Conservation (phyloP, 2,329 filamentous ascomycete species). For the Aspergillus fumigatiaffinis region DNA sequence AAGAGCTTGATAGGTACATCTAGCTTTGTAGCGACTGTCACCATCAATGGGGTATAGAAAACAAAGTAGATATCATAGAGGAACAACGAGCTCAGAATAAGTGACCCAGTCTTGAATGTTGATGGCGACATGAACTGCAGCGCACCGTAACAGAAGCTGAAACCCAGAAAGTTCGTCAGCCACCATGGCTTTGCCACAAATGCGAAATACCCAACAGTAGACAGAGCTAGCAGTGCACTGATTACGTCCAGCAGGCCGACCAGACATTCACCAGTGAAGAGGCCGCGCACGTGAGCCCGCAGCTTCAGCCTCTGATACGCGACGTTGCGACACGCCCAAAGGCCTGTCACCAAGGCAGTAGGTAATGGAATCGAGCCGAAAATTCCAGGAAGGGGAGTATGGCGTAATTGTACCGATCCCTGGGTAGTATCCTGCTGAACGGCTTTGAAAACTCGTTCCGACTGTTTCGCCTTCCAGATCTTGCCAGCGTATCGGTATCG, state of each 20-base stretch:
- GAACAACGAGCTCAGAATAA: slow-evolving; percentile 76
- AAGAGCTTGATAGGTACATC: slow-evolving; percentile 92
- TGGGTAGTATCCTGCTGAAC: slow-evolving; percentile 6
- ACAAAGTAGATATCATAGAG: slow-evolving; percentile 84
- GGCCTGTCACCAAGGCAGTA: slow-evolving; percentile 21
- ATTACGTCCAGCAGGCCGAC: slow-evolving; percentile 48
- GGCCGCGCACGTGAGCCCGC: slow-evolving; percentile 52
- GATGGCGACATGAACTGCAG: slow-evolving; percentile 84
- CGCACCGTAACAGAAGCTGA: slow-evolving; percentile 79
- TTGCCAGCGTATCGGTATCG: slow-evolving; percentile 56
- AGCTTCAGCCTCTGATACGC: slow-evolving; percentile 50
- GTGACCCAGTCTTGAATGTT: slow-evolving; percentile 74
- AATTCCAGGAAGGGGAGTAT: slow-evolving; percentile 51
- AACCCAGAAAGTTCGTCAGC: slow-evolving; percentile 81
- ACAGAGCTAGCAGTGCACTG: slow-evolving; percentile 54
- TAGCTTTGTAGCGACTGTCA: slow-evolving; percentile 72
- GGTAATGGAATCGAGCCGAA: slow-evolving; percentile 48
- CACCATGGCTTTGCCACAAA: slow-evolving; percentile 61
- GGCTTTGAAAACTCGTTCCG: slow-evolving; percentile 27
- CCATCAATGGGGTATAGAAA: slow-evolving; percentile 53
- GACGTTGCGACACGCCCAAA: slow-evolving; percentile 50
- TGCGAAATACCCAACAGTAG: slow-evolving; percentile 62
- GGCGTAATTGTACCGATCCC: slow-evolving; percentile 20
- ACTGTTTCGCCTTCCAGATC: slow-evolving; percentile 45
- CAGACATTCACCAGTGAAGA: slow-evolving; percentile 39